These are phyloP conservation scores for Plasmodium coatneyi DNA, from an alignment of 169 alveolate species.

Conservation along the genomic window DNA sequence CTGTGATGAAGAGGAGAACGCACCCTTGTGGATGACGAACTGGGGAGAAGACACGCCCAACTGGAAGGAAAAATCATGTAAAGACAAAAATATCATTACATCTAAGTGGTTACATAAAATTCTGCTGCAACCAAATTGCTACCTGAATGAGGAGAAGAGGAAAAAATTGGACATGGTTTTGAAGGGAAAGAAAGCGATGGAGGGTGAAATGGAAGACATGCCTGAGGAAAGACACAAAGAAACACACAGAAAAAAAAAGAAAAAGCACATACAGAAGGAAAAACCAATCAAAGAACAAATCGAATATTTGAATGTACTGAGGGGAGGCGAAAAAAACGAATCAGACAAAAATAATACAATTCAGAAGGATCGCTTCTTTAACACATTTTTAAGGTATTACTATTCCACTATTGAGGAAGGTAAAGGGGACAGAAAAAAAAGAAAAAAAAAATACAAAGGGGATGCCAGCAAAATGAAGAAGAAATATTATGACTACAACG, in stretches of 20 bases:
- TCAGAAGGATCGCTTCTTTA: not conserved
- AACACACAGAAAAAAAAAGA: not conserved
- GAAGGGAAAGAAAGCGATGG: not conserved
- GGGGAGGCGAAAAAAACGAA: not conserved
- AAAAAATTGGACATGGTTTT: not conserved
- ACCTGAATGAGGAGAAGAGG: slow-evolving; percentile 1
- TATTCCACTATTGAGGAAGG: not conserved
- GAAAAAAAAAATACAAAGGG: not conserved
- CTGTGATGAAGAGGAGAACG: not conserved
- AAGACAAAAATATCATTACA: not conserved
- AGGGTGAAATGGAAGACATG: not conserved
- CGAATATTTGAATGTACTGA: not conserved
- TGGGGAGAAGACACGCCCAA: not conserved
- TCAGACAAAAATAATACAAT: not conserved
- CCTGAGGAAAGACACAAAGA: not conserved
- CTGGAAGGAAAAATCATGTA: not conserved
- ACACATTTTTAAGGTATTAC: not conserved
- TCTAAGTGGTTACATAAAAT: slow-evolving; percentile 47
- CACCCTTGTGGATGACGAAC: not conserved
- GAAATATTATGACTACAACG: slow-evolving; percentile 18
- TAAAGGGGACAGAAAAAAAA: not conserved
- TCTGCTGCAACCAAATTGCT: slow-evolving; percentile 31
- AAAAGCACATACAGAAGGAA: not conserved
- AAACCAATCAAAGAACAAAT: not conserved
- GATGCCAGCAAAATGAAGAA: not conserved